Conservation (phyloP, 768 basidiomycete species). For the Ephemerocybe angulata region DNA sequence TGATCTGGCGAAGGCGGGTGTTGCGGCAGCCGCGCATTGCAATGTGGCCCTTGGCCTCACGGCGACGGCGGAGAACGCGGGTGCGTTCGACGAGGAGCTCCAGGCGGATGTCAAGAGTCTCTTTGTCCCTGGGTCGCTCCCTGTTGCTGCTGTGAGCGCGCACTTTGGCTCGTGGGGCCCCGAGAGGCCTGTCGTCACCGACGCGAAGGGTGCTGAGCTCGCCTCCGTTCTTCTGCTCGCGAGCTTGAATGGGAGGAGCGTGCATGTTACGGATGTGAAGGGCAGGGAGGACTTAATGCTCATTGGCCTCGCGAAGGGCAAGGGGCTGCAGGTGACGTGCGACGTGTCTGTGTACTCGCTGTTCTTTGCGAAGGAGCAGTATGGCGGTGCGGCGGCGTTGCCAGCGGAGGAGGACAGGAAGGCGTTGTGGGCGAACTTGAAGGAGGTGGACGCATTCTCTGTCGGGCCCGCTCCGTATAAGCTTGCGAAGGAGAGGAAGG, state of each 20-base stretch:
- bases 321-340: constrained; percentile 91
- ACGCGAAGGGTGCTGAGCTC: constrained; percentile 87
- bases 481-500: constrained; percentile 59
- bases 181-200: constrained; percentile 92
- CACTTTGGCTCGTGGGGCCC: constrained; percentile 89
- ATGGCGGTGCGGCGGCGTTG: constrained; percentile 58
- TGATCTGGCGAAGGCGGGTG: constrained; percentile 63
- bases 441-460: constrained; percentile 86
- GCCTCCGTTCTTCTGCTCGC: constrained; percentile 92
- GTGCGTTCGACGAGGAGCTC: constrained; percentile 66
- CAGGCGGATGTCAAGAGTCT: constrained; percentile 79
- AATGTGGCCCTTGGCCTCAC: constrained; percentile 84
- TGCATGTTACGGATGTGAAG: constrained; percentile 90
- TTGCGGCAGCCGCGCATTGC: constrained; percentile 67
- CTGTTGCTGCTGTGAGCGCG: constrained; percentile 72
- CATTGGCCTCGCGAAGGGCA: constrained; percentile 92
- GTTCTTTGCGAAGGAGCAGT: constrained; percentile 80
- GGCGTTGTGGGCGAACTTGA: constrained; percentile 81
- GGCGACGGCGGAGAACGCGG: constrained; percentile 66
- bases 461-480: constrained; percentile 82
- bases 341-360: constrained; percentile 91
- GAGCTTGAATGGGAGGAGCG: constrained; percentile 82
- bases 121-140: constrained; percentile 71
- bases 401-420: constrained; percentile 76
- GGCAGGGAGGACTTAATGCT: constrained; percentile 82